phyloP scores from a whole-genome alignment of 768 basidiomycete species.

The Lactarius akahatsu region DNA sequence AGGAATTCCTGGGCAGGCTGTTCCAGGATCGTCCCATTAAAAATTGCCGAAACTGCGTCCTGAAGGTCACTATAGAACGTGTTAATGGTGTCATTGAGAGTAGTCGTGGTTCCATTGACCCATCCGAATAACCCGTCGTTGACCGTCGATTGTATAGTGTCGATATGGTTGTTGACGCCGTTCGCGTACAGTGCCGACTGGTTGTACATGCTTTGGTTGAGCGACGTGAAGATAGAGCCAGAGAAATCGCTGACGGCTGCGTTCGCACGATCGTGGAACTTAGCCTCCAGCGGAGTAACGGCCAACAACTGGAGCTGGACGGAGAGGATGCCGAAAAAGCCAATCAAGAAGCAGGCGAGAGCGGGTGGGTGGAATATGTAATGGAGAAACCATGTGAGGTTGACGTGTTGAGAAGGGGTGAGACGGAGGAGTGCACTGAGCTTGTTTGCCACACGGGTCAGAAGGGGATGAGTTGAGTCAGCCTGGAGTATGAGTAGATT shows the following conservation, averaged over 20 bases:
- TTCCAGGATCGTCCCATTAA: constrained; percentile 83
- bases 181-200: constrained; percentile 76
- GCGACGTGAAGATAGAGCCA: constrained; percentile 64
- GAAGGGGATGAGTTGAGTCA: constrained; percentile 67
- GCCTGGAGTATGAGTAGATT: constrained; percentile 76
- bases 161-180: constrained; percentile 72
- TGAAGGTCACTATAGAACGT: constrained; percentile 87
- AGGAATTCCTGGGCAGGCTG: constrained; percentile 83
- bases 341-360: constrained; percentile 87
- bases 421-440: constrained; percentile 53
- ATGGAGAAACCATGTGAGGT: constrained; percentile 84
- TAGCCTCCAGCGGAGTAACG: constrained; percentile 66
- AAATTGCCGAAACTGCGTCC: constrained; percentile 68
- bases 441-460: constrained; percentile 61
- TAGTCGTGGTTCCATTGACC: constrained; percentile 87
- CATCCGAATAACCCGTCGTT: constrained; percentile 91
- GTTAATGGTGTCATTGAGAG: constrained; percentile 83
- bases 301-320: constrained; percentile 86
- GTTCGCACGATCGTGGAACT: constrained; percentile 63
- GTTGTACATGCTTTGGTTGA: constrained; percentile 83
- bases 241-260: constrained; percentile 65
- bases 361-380: constrained; percentile 93
- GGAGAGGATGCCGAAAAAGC: constrained; percentile 84
- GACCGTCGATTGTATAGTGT: constrained; percentile 67
- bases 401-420: constrained; percentile 59